These are phyloP conservation scores for Polytrichum commune DNA, from an alignment of 225 moss, liverwort and hornwort species.

Conservation along the genomic window DNA sequence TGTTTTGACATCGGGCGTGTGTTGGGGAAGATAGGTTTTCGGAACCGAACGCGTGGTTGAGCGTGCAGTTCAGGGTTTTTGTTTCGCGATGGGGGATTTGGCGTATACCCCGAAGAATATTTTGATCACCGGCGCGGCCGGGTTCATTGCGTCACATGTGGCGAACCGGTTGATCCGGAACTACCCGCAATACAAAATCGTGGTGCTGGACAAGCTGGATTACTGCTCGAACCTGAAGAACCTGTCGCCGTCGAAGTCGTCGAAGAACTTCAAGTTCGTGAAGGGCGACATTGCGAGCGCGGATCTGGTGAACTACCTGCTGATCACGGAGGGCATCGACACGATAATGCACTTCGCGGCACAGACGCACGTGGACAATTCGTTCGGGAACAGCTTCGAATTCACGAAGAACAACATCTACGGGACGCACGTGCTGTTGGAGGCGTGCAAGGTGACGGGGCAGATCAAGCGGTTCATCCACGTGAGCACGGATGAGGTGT, in stretches of 20 bases:
- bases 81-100: slow-evolving; percentile 4
- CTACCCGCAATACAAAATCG: slow-evolving; percentile 45
- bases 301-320: slow-evolving; percentile 37
- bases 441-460: slow-evolving; percentile 32
- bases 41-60: no score
- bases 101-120: slow-evolving; percentile 36
- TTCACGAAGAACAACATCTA: slow-evolving; percentile 47
- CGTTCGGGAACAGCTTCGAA: slow-evolving; percentile 44
- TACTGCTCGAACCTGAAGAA: slow-evolving; percentile 47
- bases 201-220: slow-evolving; percentile 46
- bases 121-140: slow-evolving; percentile 43
- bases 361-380: slow-evolving; percentile 45
- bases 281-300: slow-evolving; percentile 40
- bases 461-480: slow-evolving; percentile 47
- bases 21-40: no score
- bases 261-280: slow-evolving; percentile 39
- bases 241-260: slow-evolving; percentile 17
- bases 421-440: slow-evolving; percentile 39
- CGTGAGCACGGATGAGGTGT: slow-evolving; percentile 42
- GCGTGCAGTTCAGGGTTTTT: no score
- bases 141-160: slow-evolving; percentile 43
- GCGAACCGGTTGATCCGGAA: slow-evolving; percentile 37
- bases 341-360: slow-evolving; percentile 53
- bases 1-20: no score
- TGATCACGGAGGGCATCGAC: slow-evolving; percentile 38